Evolutionary conservation across 306 rosid genomes (phyloP).

Genomic region (Lagenaria siceraria): DNA sequence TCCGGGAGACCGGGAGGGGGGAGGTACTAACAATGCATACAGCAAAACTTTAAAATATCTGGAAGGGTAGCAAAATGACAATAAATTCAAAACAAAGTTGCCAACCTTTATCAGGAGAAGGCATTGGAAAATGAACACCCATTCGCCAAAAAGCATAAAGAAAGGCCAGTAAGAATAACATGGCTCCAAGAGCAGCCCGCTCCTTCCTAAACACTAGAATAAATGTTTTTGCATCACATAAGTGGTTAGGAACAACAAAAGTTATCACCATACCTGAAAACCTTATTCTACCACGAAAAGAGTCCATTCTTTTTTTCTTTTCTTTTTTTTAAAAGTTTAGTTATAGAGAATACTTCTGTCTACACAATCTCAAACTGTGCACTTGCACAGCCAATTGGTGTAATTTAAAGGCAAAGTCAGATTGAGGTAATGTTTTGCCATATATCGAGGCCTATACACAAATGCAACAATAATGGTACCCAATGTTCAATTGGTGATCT

Average conservation of each 20-base stretch:
- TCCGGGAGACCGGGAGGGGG: no score
- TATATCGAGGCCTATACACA: neutral
- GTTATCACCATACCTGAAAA: neutral
- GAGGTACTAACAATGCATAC: neutral
- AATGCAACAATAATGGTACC: neutral
- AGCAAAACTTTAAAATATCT: neutral
- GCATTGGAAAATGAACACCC: constrained; percentile 99
- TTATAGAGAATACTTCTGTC: neutral
- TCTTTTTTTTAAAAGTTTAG: neutral
- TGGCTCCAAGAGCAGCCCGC: constrained; percentile 75
- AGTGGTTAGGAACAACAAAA: neutral
- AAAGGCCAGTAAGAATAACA: constrained; percentile 64
- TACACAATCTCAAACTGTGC: neutral
- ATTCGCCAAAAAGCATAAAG: constrained; percentile 90
- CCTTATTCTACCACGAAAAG: neutral
- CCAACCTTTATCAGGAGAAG: constrained; percentile 74
- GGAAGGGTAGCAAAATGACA: neutral
- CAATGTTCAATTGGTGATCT: neutral
- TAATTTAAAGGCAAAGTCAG: neutral
- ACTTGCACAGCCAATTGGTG: neutral
- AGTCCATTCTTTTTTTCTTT: neutral
- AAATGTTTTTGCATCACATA: neutral
- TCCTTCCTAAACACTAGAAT: constrained; percentile 47
- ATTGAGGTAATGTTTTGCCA: neutral
- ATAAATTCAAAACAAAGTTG: neutral